Percentiles rank a stretch among this genome's conserved stretches.
phyloP scores from a whole-genome alignment of 352 stramenopile genomes.

The Globisporangium orthogonon region DNA sequence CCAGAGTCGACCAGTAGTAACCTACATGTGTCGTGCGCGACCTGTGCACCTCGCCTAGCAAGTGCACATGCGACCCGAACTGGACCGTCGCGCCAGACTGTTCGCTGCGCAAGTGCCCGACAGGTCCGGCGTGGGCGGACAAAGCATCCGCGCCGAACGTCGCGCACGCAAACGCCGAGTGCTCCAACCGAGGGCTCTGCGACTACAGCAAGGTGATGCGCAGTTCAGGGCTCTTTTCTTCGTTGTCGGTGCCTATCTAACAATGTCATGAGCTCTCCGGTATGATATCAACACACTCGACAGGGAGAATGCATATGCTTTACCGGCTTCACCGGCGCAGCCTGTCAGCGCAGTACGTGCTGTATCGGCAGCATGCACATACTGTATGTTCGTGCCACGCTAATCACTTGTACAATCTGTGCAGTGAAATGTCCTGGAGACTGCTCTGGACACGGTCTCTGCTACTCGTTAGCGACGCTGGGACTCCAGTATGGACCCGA shows the following conservation, averaged over 20 bases:
- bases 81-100: slow-evolving; percentile 69
- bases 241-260: background rate
- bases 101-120: slow-evolving; percentile 61
- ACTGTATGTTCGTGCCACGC: background rate
- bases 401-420: background rate
- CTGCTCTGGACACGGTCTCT: slow-evolving; percentile 58
- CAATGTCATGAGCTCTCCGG: background rate
- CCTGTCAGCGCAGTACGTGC: slow-evolving; percentile 49
- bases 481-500: slow-evolving; percentile 44
- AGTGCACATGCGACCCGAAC: slow-evolving; percentile 60
- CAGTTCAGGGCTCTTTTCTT: background rate
- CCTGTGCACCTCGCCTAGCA: slow-evolving; percentile 15
- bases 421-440: slow-evolving; percentile 50
- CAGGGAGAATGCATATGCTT: slow-evolving; percentile 59
- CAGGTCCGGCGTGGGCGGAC: slow-evolving; percentile 65
- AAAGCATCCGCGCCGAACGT: slow-evolving; percentile 59
- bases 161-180: slow-evolving; percentile 48
- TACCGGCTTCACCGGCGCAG: slow-evolving; percentile 43
- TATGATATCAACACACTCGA: background rate
- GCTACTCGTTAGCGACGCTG: slow-evolving; percentile 46
- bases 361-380: background rate
- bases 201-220: slow-evolving; percentile 40
- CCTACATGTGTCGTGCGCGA: background rate
- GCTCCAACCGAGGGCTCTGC: slow-evolving; percentile 57
- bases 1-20: no score